Evolutionary conservation across 116 monocot species (phyloP).

Genomic region (Cymodocea nodosa): DNA sequence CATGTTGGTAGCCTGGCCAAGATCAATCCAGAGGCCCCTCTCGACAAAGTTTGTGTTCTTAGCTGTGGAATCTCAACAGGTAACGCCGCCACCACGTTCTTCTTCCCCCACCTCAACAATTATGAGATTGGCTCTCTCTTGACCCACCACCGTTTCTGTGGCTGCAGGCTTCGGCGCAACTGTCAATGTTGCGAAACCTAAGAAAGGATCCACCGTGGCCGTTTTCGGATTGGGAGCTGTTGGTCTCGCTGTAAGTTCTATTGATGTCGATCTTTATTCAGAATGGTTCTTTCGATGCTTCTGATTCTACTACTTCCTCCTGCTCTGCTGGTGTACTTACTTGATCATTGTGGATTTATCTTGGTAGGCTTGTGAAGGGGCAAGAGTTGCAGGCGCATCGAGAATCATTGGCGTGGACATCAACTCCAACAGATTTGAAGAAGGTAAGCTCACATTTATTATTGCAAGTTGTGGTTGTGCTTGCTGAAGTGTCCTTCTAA

Average conservation of each 20-base stretch:
- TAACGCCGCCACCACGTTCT: neutral
- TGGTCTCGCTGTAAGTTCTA: conserved; percentile 26
- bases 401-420: conserved; percentile 41
- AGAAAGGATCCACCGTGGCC: conserved; percentile 29
- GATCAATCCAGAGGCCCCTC: conserved; percentile 39
- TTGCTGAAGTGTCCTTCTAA: no score
- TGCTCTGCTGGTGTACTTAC: no score
- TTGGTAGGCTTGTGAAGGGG: conserved; percentile 38
- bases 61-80: conserved; percentile 56
- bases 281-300: no score
- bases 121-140: no score
- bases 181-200: conserved; percentile 38
- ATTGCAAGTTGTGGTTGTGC: no score
- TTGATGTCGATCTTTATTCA: no score
- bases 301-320: neutral
- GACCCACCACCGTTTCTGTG: no score
- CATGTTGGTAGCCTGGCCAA: conserved; percentile 43
- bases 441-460: conserved; percentile 15
- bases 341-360: neutral
- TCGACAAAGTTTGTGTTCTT: conserved; percentile 50
- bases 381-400: conserved; percentile 30
- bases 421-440: conserved; percentile 25
- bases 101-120: neutral
- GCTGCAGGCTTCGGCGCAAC: conserved; percentile 25
- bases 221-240: conserved; percentile 42